Base-by-base conservation (phyloP, 257 asterid genomes). In the Oldenlandia corymbosa region DNA sequence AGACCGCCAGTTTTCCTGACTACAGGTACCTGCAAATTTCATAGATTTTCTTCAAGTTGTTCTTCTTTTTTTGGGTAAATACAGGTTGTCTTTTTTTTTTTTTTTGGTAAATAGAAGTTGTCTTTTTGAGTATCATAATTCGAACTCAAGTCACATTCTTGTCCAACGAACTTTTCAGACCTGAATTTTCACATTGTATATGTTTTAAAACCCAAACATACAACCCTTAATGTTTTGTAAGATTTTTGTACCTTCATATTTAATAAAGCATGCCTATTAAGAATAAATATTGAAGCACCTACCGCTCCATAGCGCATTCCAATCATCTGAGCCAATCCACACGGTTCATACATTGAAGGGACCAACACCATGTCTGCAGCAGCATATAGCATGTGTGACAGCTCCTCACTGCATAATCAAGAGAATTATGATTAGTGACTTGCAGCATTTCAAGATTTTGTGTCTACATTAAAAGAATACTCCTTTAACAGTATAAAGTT, bases 281-380 rank as follows among this genome's bases (percentile, higher is more conserved):
- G 32, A 37, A 27, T 27, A 10, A 43, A 58, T 3, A 43, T 10
- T 24, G 17, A 52, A 73, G 75, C 58, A 80, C 81, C 48, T 78
- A 90, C 97, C 54, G 88, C 93, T 73, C 97, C 97, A 50, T 90
- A 88, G 49, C 95, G 91, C 97, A 90, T 88, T 67, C 96, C 95
- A 80, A 90, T 83, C 96, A 88, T 79, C 72, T 90, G 97, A 76
- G 96, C 75, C 58, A 90, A 90, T 62, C 96, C 97, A 73, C 97
- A 88, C 10, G 97, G 97, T 76, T 90, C 97, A 58, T 90, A 88
- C 76, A 90, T 78, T 7, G 97, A 90, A 24, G 97, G 97, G 71
- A 90, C 97, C 83, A 90, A 76, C 65, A 88, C 96, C 75, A 90
- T 88, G 78, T 90, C 97, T 18, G 89, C 93, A 72, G 97, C 96